phyloP scores from a whole-genome alignment of 2,329 filamentous ascomycete genomes.

The Penicillium fuscoglaucum region DNA sequence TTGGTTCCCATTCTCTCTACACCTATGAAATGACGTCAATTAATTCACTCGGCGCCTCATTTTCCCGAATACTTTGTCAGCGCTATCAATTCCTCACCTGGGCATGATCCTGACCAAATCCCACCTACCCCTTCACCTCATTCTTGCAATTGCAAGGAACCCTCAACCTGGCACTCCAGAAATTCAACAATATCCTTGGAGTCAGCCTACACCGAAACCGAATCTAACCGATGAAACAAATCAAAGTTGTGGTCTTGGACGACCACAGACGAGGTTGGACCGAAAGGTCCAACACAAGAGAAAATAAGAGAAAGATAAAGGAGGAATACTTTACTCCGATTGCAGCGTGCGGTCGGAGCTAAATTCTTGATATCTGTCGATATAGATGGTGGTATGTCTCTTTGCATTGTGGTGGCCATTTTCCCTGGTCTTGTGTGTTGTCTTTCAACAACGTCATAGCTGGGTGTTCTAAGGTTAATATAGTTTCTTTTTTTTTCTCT shows the following conservation, averaged over 20 bases:
- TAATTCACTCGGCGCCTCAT: not conserved
- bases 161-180: constrained; percentile 1
- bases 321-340: not conserved
- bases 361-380: not conserved
- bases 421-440: constrained; percentile 8
- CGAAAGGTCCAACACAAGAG: not conserved
- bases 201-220: not conserved
- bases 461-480: constrained; percentile 8
- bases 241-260: constrained; percentile 3
- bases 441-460: constrained; percentile 15
- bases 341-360: not conserved
- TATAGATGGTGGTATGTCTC: constrained; percentile 8
- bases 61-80: not conserved
- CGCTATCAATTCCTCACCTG: not conserved
- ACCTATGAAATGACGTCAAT: not conserved
- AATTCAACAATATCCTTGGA: constrained; percentile 12
- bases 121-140: not conserved
- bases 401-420: constrained; percentile 9
- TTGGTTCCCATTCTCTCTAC: not conserved
- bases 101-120: not conserved
- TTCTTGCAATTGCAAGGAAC: constrained; percentile 1
- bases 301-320: constrained; percentile 4
- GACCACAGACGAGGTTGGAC: constrained; percentile 5
- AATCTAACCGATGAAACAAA: not conserved
- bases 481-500: not conserved